Base-by-base conservation (phyloP, 2,329 filamentous ascomycete species). In the Diaporthe aspalathi region DNA sequence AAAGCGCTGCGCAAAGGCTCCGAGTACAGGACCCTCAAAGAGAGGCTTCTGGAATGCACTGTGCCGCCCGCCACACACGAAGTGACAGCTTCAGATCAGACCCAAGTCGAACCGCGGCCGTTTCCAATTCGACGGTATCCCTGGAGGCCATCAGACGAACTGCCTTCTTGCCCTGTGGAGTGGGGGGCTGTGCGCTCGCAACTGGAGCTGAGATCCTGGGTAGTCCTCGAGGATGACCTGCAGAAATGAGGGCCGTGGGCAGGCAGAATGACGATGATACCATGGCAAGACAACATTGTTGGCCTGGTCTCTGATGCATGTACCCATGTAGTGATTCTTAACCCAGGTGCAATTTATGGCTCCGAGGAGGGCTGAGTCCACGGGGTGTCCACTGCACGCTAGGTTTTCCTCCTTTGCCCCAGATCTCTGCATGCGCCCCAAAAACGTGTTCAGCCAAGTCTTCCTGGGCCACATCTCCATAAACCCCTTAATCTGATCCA, bases 1-100 rank as follows among this genome's bases (percentile, higher is more conserved):
- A 29, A 27, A n/a, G 8, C 12, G 17, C 11, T 68, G 17, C 38
- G 45, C 24, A 68, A 49, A 29, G 29, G 20, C 17, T 16, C 20
- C 17, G 67, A 68, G 43, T 68, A 62, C 43, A 68, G 27, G 11
- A 68, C 29, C 11, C 53, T 68, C n/a, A 68, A 68, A 40, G 35
- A 68, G 49, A 68, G 49, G 9, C 53, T 68, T 9, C 17, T 27
- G 1, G 50, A 14, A 12, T 62, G 24, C 38, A 49, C 24, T 3
- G 53, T 62, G 35, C 29, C 60, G 49, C 67, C 52, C 6, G 43
- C 20, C 20, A 62, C 67, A 29, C 27, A 35, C 17, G 24, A n/a
- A 14, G 12, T 14, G 17, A 2, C 35, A 38, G 29, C 3, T 6
- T 11, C 11, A 35, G 57, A 49, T 17, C 43, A 49, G 43, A 8